These are phyloP conservation scores for Cardamine resedifolia DNA, from an alignment of 345 rosid species.

Conservation along the genomic window DNA sequence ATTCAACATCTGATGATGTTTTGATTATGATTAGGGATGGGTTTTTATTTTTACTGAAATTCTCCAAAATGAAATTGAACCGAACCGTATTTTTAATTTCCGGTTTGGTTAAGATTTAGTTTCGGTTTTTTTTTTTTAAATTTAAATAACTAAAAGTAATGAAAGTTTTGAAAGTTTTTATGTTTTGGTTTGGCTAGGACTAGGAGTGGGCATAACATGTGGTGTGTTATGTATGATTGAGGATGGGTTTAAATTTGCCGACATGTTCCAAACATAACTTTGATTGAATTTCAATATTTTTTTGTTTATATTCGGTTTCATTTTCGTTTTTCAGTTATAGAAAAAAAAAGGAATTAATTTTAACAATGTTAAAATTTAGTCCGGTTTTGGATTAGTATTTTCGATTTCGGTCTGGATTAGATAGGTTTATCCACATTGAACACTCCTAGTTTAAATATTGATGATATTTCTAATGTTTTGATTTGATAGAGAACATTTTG, in stretches of 20 bases:
- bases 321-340: background rate
- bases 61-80: background rate
- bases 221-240: background rate
- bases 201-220: background rate
- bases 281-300: background rate
- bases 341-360: background rate
- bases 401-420: background rate
- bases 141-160: too few species aligned
- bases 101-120: background rate
- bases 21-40: background rate
- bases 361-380: background rate
- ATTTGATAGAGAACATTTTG: conserved; percentile 56
- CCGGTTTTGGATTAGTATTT: background rate
- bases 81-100: background rate
- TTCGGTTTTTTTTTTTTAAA: background rate
- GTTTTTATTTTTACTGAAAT: background rate
- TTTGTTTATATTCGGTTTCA: background rate
- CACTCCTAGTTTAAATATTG: background rate
- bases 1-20: background rate
- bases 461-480: background rate
- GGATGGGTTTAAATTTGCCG: background rate
- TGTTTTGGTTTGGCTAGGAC: background rate
- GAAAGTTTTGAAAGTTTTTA: background rate
- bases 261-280: background rate
- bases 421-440: background rate